These are phyloP conservation scores for Amanita exitialis DNA, from an alignment of 768 basidiomycete genomes.

Conservation along the genomic window DNA sequence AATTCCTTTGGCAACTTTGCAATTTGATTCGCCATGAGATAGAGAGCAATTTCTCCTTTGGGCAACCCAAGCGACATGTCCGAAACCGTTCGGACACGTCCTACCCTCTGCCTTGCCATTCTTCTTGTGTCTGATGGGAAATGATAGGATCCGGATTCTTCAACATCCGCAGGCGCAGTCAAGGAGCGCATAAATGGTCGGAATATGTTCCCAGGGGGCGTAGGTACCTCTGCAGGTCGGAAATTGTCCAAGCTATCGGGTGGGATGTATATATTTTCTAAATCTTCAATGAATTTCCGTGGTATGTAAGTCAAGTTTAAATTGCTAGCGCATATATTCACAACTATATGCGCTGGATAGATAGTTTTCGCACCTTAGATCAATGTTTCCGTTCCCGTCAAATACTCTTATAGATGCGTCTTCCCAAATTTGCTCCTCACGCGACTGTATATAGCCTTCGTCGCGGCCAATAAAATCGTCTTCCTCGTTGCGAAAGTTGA, in stretches of 20 bases:
- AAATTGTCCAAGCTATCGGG: constrained; percentile 21
- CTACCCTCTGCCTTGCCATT: constrained; percentile 17
- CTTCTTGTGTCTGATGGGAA: constrained; percentile 12
- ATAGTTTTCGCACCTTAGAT: constrained; percentile 35
- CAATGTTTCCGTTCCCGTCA: constrained; percentile 36
- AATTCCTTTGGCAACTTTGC: constrained; percentile 43
- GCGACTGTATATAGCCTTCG: constrained; percentile 9
- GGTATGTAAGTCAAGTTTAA: constrained; percentile 39
- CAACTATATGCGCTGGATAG: constrained; percentile 2
- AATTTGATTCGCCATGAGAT: constrained; percentile 46
- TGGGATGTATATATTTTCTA: constrained; percentile 36
- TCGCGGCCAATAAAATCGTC: constrained; percentile 9
- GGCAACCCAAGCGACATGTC: constrained; percentile 26
- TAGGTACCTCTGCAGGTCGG: constrained; percentile 3
- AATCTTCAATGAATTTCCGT: constrained; percentile 31
- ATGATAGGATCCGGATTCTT: constrained; percentile 7
- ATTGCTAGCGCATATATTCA: constrained; percentile 18
- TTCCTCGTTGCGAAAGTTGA: constrained; percentile 13
- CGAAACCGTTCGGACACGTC: constrained; percentile 22
- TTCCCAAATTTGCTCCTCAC: constrained; percentile 35
- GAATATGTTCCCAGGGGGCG: constrained; percentile 6
- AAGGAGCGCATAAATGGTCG: constrained; percentile 23
- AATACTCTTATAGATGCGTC: constrained; percentile 31
- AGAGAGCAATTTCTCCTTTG: constrained; percentile 44
- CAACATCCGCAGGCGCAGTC: constrained; percentile 21